These are phyloP conservation scores for Paxillus involutus DNA, from an alignment of 768 basidiomycete genomes.

Conservation along the genomic window DNA sequence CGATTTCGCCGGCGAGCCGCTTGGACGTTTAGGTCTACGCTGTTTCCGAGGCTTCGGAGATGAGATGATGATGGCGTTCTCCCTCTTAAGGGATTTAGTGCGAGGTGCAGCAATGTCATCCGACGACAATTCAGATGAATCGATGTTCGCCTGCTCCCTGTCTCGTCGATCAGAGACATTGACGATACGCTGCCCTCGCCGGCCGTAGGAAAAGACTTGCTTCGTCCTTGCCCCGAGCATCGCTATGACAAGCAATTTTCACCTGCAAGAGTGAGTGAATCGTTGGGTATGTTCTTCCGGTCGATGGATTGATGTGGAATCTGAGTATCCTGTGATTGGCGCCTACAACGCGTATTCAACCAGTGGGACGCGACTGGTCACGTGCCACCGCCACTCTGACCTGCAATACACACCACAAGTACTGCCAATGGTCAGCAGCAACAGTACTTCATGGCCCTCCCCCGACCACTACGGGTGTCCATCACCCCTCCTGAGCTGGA, in stretches of 20 bases:
- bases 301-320: not conserved
- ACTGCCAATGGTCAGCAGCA: not conserved
- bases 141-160: conserved; percentile 22
- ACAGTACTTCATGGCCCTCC: conserved; percentile 77
- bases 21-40: conserved; percentile 12
- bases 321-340: not conserved
- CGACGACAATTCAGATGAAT: conserved; percentile 35
- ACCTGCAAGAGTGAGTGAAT: not conserved
- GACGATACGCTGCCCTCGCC: conserved; percentile 61
- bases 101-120: conserved; percentile 33
- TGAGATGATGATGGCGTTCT: conserved; percentile 26
- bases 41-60: conserved; percentile 13
- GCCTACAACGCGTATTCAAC: conserved; percentile 7
- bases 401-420: too few relatives aligned
- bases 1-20: conserved; percentile 18
- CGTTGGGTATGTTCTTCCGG: not conserved
- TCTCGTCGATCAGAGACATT: conserved; percentile 38
- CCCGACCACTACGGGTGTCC: conserved; percentile 64
- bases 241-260: not conserved
- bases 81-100: conserved; percentile 12
- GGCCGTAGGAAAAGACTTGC: conserved; percentile 65
- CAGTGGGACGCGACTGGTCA: conserved; percentile 14
- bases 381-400: conserved; percentile 10
- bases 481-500: conserved; percentile 86
- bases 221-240: conserved; percentile 67